Base-by-base conservation (phyloP, 1,284 basidiomycete genomes). In the Vanrija pseudolonga region DNA sequence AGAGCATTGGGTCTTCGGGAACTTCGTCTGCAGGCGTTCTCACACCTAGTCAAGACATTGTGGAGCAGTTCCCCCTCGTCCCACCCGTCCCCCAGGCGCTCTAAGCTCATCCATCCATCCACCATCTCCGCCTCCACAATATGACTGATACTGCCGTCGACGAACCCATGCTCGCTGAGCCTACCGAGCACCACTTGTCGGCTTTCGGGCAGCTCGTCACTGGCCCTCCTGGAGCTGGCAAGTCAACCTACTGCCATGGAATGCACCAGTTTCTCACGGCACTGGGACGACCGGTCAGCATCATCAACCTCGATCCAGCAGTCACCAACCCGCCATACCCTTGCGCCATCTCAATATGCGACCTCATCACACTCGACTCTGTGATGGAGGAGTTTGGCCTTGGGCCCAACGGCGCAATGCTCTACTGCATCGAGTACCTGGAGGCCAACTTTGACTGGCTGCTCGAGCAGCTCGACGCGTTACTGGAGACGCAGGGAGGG, bases 381-480 rank as follows among this genome's bases (percentile, higher is more conserved):
- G 92, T 86, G 19, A 96, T 98, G 94, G 77, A 84, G 5, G 85
- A 88, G 60, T 85, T 89, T 61, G 83, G 84, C 0, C 82, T 99
- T 0, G 96, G 96, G 0, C 96, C 96, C 0, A 99, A 99, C 64
- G 96, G 96, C 6, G 95, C 86, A 3, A 93, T 98, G 87, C 79
- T 98, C 17, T 98, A 94, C 72, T 95, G 92, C 72, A 89, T 98
- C 82, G 96, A 98, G 73, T 98, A 98, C 72, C 83, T 99, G 20
- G 94, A 98, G 68, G 85, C 83, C 22, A 98, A 98, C 74, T 84
- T 88, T 64, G 94, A 98, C 73, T 99, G 96, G 96, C 82, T 99
- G 22, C 85, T 92, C 54, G 73, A 77, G 41, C 76, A 85, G 45
- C 76, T 98, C 64, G 81, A 81, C 53, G 83, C 83, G 65, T 77